Percentiles rank a stretch among this genome's conserved stretches.
phyloP scores from a whole-genome alignment of 495 filamentous ascomycete species.

The Beverwykella pulmonaria region DNA sequence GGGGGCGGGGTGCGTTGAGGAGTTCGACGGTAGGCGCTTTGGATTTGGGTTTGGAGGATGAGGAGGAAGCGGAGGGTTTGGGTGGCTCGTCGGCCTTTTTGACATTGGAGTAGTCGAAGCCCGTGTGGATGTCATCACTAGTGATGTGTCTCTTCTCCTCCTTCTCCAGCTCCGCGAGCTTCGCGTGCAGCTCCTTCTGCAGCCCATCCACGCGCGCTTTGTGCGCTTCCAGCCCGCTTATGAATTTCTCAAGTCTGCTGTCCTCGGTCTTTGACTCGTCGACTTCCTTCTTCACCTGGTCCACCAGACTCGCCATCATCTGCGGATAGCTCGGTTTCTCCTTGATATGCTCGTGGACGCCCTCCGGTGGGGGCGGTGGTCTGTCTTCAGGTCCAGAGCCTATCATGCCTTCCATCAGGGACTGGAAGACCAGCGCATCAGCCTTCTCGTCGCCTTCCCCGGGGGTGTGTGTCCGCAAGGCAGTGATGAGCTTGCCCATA shows the following conservation, averaged over 20 bases:
- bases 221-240: conserved; percentile 74
- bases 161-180: conserved; percentile 80
- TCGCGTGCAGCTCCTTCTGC: conserved; percentile 70
- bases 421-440: conserved; percentile 82
- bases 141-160: conserved; percentile 91
- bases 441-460: conserved; percentile 57
- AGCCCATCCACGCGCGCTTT: conserved; percentile 73
- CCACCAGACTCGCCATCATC: conserved; percentile 91
- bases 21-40: conserved; percentile 63
- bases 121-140: conserved; percentile 84
- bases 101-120: conserved; percentile 82
- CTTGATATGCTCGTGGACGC: conserved; percentile 71
- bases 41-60: conserved; percentile 9
- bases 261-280: conserved; percentile 64
- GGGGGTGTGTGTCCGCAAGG: conserved; percentile 65
- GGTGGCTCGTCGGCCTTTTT: conserved; percentile 33
- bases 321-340: conserved; percentile 85
- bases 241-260: conserved; percentile 69
- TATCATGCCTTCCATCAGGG: conserved; percentile 75
- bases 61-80: conserved; percentile 2
- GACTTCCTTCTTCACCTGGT: conserved; percentile 90
- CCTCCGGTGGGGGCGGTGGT: conserved; percentile 70
- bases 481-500: conserved; percentile 73
- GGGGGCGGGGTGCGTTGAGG: conserved; percentile 65
- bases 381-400: conserved; percentile 75